Evolutionary conservation across 129 eudicot genomes (phyloP), one percentile per base, ranked within the genome.

Genomic region (Flaveria trinervia): DNA sequence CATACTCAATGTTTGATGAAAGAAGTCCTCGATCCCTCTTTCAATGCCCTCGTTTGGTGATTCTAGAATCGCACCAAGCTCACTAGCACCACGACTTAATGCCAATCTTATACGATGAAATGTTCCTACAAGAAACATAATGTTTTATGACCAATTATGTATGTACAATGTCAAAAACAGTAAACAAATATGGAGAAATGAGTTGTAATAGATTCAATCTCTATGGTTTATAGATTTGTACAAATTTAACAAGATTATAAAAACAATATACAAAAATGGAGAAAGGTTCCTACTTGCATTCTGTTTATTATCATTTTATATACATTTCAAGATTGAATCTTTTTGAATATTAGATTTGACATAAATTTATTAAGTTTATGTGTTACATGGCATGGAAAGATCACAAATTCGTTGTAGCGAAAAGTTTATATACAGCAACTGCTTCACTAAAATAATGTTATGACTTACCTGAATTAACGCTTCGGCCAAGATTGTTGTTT

Each of bases 401-500:
- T 64, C 45, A 26, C 69, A 30, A 30, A 4, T 30, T 26, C 6
- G 67, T 7, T 20, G 12, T 20, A 2, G 36, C 9, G 6, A 22
- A 59, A 59, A 59, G 15, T 59, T 62, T 13, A 2, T 17, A 62
- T 13, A 9, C 9, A 14, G 41, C 28, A 13, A 28, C 14, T 64
- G 20, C 46, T 65, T 3, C 9, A 26, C 10, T 43, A 3, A 26
- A 54, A 25, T 22, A 56, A 36, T 46, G 9, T 56, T 20, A 48
- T 17, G 11, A n/a, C 56, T 57, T 70, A 92, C 97, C 96, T 86
- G 66, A 76, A 79, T 78, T 28, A 62, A 95, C 88, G 73, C 99
- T 89, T 76, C 97, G 96, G 11, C 99, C 99, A 59, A 95, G 89
- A 81, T 95, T 95, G 82, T 95, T 95, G 77, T 61, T 86, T 64